phyloP scores from a whole-genome alignment of 306 rosid genomes.

The Prunus mume region DNA sequence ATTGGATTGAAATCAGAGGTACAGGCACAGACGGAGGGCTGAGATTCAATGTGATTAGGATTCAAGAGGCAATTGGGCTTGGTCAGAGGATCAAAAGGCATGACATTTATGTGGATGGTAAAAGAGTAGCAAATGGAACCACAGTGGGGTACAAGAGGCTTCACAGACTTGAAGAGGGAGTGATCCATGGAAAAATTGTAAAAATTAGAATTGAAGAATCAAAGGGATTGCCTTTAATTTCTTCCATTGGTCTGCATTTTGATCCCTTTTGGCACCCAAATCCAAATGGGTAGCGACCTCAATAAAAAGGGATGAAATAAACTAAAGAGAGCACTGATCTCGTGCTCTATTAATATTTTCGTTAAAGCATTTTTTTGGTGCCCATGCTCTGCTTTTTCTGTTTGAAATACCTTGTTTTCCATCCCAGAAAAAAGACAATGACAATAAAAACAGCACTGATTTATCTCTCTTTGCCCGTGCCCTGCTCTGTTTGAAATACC shows the following conservation, averaged over 20 bases:
- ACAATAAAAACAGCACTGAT: too few relatives aligned
- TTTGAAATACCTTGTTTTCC: neutral
- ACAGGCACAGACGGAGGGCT: slow-evolving; percentile 23
- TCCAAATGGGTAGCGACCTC: slow-evolving; percentile 11
- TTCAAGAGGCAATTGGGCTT: slow-evolving; percentile 91
- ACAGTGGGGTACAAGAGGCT: slow-evolving; percentile 86
- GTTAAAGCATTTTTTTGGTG: neutral
- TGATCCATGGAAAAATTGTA: slow-evolving; percentile 48
- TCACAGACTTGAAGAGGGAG: slow-evolving; percentile 63
- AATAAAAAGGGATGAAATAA: neutral
- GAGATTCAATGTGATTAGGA: slow-evolving; percentile 76
- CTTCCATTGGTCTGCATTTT: slow-evolving; percentile 80
- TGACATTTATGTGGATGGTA: slow-evolving; percentile 61
- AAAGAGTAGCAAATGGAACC: slow-evolving; percentile 49
- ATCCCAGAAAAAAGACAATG: too few relatives aligned
- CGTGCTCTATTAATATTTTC: neutral
- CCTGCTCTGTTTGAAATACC: too few relatives aligned
- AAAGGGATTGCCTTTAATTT: slow-evolving; percentile 71
- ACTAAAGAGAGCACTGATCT: neutral
- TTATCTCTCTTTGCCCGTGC: too few relatives aligned
- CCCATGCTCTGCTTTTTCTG: neutral
- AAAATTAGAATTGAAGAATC: slow-evolving; percentile 47
- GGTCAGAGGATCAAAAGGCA: slow-evolving; percentile 81
- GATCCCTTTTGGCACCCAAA: slow-evolving; percentile 75
- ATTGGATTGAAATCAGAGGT: slow-evolving; percentile 62